These are phyloP conservation scores for Neurospora sp. DNA, from an alignment of 495 filamentous ascomycete species.

Conservation along the genomic window DNA sequence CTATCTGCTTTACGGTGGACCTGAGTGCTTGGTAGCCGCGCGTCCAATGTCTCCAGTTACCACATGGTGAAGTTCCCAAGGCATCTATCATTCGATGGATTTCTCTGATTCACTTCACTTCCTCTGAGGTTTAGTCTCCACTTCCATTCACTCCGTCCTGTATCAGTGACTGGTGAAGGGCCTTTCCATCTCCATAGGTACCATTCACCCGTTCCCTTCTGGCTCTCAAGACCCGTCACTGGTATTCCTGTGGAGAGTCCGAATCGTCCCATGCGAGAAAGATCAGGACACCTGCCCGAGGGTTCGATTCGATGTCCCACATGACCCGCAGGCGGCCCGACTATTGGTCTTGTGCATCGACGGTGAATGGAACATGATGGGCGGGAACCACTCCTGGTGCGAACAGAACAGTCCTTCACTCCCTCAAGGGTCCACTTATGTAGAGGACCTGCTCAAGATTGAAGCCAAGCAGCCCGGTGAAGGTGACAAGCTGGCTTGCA, in stretches of 20 bases:
- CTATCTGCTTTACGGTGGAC: too few species aligned
- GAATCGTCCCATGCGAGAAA: neutral
- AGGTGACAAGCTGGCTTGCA: neutral
- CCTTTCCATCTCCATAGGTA: neutral
- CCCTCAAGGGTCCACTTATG: neutral
- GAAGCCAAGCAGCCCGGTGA: neutral
- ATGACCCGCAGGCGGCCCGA: neutral
- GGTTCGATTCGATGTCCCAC: neutral
- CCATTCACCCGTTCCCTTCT: neutral
- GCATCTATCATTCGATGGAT: too few species aligned
- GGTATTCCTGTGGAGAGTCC: neutral
- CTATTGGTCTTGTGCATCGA: neutral
- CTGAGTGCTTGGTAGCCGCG: too few species aligned
- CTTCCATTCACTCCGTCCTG: neutral
- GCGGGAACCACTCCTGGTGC: neutral
- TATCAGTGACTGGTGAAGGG: neutral
- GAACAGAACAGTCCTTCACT: neutral
- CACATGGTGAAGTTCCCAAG: neutral
- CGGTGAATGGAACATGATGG: neutral
- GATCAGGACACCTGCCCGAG: neutral
- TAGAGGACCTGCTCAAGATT: neutral
- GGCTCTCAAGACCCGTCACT: neutral
- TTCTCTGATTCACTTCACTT: too few species aligned
- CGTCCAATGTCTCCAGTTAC: neutral
- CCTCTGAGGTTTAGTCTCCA: too few species aligned